Base-by-base conservation (phyloP, 2,329 filamentous ascomycete species). In the Ilyonectria mors-panacis region DNA sequence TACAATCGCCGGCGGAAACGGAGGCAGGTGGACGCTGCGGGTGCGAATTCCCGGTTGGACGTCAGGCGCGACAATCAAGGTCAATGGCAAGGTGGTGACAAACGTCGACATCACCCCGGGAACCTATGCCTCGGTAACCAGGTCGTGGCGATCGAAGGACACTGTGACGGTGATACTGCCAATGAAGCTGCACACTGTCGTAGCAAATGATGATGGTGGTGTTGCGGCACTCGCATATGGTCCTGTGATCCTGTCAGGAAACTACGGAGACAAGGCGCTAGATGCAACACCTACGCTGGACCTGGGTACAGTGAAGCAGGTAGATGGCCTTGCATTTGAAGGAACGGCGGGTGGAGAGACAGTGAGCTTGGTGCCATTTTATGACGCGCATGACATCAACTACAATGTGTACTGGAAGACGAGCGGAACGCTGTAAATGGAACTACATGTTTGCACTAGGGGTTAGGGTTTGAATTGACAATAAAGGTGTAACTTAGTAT, bases 21-120 rank as follows among this genome's bases (percentile, higher is more conserved):
- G 4, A 60, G 71, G 7, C 81, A 77, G 64, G 63, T 78, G 72
- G 72, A 66, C 78, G 4, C 75, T 85, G 35, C 75, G 76, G 3
- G 76, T 87, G n/a, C 82, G 85, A 21, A 84, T 87, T 28, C 85
- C 85, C 0, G 75, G 78, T 0, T 87, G 85, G 85, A 80, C 84
- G 0, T 72, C 76, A 0, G 77, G 73, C 0, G 83, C 84, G 0
- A 73, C 75, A 0, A 78, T 87, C 55, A 71, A 70, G 1, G 70
- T 87, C 30, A 87, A 87, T 61, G 84, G 81, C 1, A 67, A 81
- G 26, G 66, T 66, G 0, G 63, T 76, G 39, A 67, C 71, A 0
- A 69, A 81, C 6, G 62, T 65, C 0, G 60, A 74, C 0, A 75
- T 69, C 0, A 73, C 48, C 2, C 15, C 85, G 0, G 83, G 84